Evolutionary conservation across 352 stramenopile genomes (phyloP).

Genomic region (Phytophthora parvispora): DNA sequence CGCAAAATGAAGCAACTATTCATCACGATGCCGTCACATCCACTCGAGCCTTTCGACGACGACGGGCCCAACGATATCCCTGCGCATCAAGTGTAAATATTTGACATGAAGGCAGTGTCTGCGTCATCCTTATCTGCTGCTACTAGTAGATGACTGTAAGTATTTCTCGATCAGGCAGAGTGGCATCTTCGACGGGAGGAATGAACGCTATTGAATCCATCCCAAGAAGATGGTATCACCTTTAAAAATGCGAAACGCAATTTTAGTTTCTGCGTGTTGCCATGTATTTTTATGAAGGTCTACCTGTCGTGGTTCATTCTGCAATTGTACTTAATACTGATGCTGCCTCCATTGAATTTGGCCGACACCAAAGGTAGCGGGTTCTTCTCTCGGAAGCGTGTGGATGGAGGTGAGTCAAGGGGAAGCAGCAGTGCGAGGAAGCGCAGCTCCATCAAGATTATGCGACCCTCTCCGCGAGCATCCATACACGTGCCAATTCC

Average conservation of each 20-base stretch:
- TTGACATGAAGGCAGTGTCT: constrained; percentile 5
- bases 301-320: not conserved
- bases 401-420: constrained; percentile 23
- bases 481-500: constrained; percentile 22
- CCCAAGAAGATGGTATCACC: not conserved
- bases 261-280: constrained; percentile 21
- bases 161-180: constrained; percentile 4
- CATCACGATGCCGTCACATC: constrained; percentile 52
- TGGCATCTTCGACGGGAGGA: constrained; percentile 12
- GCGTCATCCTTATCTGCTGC: not conserved
- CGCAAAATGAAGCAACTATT: constrained; percentile 90
- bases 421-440: constrained; percentile 20
- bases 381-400: constrained; percentile 47
- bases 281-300: too few relatives aligned
- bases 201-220: constrained; percentile 27
- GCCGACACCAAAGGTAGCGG: constrained; percentile 34
- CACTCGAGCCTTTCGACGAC: constrained; percentile 46
- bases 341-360: constrained; percentile 58
- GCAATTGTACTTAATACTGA: constrained; percentile 12
- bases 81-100: constrained; percentile 36
- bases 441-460: constrained; percentile 25
- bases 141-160: constrained; percentile 7
- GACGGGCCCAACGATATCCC: constrained; percentile 35
- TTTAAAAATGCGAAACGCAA: constrained; percentile 20
- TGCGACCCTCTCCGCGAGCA: constrained; percentile 23